These are phyloP conservation scores for Linum tenue DNA, from an alignment of 345 rosid genomes.

Conservation along the genomic window DNA sequence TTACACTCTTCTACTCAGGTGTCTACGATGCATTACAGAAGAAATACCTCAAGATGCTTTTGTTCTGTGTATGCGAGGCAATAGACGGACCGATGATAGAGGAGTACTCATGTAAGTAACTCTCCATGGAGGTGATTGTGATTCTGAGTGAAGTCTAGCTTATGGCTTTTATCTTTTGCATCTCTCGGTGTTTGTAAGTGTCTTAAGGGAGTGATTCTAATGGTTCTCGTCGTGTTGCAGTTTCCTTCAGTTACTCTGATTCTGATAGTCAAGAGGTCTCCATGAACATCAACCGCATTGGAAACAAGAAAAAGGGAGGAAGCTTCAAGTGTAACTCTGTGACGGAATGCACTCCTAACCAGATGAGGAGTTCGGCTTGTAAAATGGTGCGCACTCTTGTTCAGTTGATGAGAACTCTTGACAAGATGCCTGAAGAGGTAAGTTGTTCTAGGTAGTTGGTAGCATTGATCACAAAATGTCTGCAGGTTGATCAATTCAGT, in stretches of 20 bases:
- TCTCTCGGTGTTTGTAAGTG: neutral
- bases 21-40: conserved; percentile 89
- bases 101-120: conserved; percentile 67
- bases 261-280: conserved; percentile 73
- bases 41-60: conserved; percentile 76
- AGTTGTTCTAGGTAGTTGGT: neutral
- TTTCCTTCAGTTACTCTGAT: conserved; percentile 75
- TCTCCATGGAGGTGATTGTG: neutral
- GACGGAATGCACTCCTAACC: conserved; percentile 72
- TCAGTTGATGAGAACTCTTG: conserved; percentile 95
- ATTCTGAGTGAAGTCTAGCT: neutral
- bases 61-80: conserved; percentile 80
- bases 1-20: conserved; percentile 29
- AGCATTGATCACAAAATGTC: neutral
- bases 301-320: conserved; percentile 64
- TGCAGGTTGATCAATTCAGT: conserved; percentile 5
- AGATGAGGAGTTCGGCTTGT: conserved; percentile 97
- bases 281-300: conserved; percentile 76
- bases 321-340: conserved; percentile 60
- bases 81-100: conserved; percentile 78
- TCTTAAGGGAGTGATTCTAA: neutral
- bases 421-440: conserved; percentile 93
- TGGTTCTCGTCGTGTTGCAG: conserved; percentile 37
- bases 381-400: conserved; percentile 90
- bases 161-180: neutral